phyloP scores from a whole-genome alignment of 225 moss, liverwort and hornwort genomes.

The Neckera pumila region DNA sequence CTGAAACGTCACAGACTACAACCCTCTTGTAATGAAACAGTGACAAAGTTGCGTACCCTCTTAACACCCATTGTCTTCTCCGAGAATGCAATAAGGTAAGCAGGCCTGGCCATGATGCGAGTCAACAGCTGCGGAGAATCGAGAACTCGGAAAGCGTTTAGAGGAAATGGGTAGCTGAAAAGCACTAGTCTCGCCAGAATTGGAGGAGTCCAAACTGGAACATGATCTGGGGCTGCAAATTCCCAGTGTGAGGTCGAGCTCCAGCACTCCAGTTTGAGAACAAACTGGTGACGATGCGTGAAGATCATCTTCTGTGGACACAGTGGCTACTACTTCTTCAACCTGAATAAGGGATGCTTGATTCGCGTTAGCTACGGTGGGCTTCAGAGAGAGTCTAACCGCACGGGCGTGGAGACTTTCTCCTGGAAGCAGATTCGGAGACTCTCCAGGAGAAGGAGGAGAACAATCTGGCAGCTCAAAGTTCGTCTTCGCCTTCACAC shows the following conservation, averaged over 20 bases:
- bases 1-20: background rate
- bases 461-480: constrained; percentile 23
- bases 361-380: background rate
- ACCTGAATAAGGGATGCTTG: background rate
- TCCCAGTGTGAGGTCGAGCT: constrained; percentile 46
- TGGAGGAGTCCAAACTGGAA: constrained; percentile 13
- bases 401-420: constrained; percentile 26
- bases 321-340: background rate
- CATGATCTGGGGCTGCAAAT: constrained; percentile 23
- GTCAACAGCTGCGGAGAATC: background rate
- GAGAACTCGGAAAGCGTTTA: background rate
- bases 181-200: background rate
- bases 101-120: background rate
- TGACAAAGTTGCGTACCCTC: background rate
- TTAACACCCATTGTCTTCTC: background rate
- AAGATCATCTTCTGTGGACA: background rate
- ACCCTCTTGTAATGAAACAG: background rate
- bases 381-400: background rate
- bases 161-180: background rate
- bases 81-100: background rate
- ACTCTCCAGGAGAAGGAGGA: constrained; percentile 13
- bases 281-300: background rate
- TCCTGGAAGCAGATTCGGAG: constrained; percentile 32
- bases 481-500: constrained; percentile 73
- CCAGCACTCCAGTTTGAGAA: background rate